Percentiles rank a stretch among this genome's conserved stretches.
Evolutionary conservation across 345 rosid genomes (phyloP).

Genomic region (Moricandia moricandioides): DNA sequence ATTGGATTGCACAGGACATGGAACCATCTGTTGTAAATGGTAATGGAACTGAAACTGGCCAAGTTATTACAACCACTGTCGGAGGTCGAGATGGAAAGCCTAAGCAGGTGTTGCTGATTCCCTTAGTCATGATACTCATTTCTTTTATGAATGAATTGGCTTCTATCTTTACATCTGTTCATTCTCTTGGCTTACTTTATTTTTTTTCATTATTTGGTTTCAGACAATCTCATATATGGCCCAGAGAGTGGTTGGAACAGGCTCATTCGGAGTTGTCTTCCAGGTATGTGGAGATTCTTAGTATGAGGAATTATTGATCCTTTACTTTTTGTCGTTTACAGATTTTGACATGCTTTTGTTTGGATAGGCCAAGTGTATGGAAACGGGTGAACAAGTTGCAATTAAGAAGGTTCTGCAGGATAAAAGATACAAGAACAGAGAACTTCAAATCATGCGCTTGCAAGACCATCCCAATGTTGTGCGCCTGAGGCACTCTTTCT

Average conservation of each 20-base stretch:
- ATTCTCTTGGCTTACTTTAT: neutral
- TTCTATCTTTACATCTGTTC: neutral
- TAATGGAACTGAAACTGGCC: conserved; percentile 85
- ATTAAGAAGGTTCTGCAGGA: conserved; percentile 98
- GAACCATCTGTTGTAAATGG: conserved; percentile 68
- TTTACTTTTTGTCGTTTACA: neutral
- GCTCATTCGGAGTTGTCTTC: conserved; percentile 92
- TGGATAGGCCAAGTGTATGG: conserved; percentile 87
- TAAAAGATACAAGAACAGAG: conserved; percentile 96
- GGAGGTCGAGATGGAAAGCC: conserved; percentile 91
- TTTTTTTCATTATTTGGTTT: conserved; percentile 21
- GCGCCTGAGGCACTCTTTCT: conserved; percentile 82
- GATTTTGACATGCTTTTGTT: neutral
- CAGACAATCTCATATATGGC: conserved; percentile 92
- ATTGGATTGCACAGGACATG: conserved; percentile 48
- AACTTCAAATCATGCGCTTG: conserved; percentile 89
- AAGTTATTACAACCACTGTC: conserved; percentile 69
- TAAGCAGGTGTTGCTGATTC: conserved; percentile 63
- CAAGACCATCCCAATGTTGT: conserved; percentile 85
- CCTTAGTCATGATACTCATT: neutral
- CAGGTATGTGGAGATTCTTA: conserved; percentile 53
- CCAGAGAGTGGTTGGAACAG: conserved; percentile 94
- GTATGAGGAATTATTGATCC: neutral
- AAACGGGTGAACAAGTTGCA: conserved; percentile 92
- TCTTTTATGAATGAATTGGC: too few species aligned